Evolutionary conservation across 192 early-diverging fungal genomes (phyloP).

Genomic region (Backusella sp.): DNA sequence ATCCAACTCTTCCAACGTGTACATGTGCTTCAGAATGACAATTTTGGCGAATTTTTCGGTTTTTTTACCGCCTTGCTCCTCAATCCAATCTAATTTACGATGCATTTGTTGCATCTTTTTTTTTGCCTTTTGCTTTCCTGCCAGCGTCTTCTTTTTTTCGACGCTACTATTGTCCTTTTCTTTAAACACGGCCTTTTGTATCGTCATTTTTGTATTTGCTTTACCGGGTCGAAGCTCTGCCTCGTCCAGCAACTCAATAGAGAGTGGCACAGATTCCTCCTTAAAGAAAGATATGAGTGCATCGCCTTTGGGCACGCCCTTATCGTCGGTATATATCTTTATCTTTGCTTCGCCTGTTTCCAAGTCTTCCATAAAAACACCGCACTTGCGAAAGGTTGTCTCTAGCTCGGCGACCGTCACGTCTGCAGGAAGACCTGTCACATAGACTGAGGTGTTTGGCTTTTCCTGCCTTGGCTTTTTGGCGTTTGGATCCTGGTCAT

Average conservation of each 20-base stretch:
- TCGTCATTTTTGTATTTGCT: constrained; percentile 58
- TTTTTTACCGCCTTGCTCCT: constrained; percentile 64
- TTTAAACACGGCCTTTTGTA: constrained; percentile 84
- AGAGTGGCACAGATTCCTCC: constrained; percentile 84
- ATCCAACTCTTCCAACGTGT: constrained; percentile 84
- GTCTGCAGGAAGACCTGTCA: constrained; percentile 82
- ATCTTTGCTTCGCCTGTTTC: constrained; percentile 71
- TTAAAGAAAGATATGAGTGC: constrained; percentile 91
- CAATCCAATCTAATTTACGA: constrained; percentile 92
- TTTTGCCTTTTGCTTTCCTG: constrained; percentile 58
- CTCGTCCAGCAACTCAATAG: constrained; percentile 86
- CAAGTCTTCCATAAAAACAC: constrained; percentile 79
- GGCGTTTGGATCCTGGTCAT: constrained; percentile 18
- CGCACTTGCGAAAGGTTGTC: constrained; percentile 71
- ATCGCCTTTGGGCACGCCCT: constrained; percentile 82
- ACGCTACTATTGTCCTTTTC: constrained; percentile 46
- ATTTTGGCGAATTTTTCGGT: constrained; percentile 76
- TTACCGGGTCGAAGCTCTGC: constrained; percentile 71
- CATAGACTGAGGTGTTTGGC: constrained; percentile 82
- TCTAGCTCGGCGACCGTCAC: constrained; percentile 77
- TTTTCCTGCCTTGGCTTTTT: constrained; percentile 57
- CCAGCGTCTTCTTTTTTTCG: constrained; percentile 37
- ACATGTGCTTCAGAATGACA: constrained; percentile 96
- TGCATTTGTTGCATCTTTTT: constrained; percentile 66
- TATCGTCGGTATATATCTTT: constrained; percentile 82